Percentiles rank a stretch among this genome's conserved stretches.
These are phyloP conservation scores for Pseudozyma tsukubaensis DNA, from an alignment of 1,284 basidiomycete species.

Conservation along the genomic window DNA sequence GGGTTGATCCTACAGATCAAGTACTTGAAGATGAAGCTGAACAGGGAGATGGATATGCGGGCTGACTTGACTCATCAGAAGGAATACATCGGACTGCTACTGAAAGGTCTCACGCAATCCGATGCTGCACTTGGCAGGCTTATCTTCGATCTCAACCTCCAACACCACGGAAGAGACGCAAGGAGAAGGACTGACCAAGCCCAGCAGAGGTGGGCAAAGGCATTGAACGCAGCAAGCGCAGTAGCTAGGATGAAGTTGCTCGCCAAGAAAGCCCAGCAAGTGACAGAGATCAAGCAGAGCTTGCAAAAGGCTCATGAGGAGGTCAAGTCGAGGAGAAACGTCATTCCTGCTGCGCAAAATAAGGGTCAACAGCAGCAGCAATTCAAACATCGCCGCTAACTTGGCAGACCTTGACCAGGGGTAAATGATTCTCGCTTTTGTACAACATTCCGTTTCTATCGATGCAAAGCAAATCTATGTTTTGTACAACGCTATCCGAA, in stretches of 20 bases:
- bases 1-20: constrained; percentile 87
- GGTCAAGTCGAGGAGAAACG: constrained; percentile 24
- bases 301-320: constrained; percentile 34
- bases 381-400: no score
- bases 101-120: constrained; percentile 27
- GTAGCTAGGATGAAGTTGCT: constrained; percentile 32
- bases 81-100: constrained; percentile 43
- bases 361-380: constrained; percentile 4
- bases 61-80: constrained; percentile 87
- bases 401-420: no score
- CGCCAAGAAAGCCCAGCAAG: constrained; percentile 14
- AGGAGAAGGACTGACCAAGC: constrained; percentile 8
- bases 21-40: constrained; percentile 91
- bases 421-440: not conserved
- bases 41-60: constrained; percentile 84
- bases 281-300: constrained; percentile 21
- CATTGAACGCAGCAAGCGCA: constrained; percentile 23
- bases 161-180: constrained; percentile 10
- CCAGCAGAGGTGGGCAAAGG: constrained; percentile 29
- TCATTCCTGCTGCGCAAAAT: not conserved
- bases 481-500: not conserved
- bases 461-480: not conserved
- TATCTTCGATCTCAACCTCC: constrained; percentile 39
- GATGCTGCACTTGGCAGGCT: constrained; percentile 30
- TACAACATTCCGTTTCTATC: constrained; percentile 15